phyloP scores from a whole-genome alignment of 768 basidiomycete genomes.

The Lactarius hengduanensis region DNA sequence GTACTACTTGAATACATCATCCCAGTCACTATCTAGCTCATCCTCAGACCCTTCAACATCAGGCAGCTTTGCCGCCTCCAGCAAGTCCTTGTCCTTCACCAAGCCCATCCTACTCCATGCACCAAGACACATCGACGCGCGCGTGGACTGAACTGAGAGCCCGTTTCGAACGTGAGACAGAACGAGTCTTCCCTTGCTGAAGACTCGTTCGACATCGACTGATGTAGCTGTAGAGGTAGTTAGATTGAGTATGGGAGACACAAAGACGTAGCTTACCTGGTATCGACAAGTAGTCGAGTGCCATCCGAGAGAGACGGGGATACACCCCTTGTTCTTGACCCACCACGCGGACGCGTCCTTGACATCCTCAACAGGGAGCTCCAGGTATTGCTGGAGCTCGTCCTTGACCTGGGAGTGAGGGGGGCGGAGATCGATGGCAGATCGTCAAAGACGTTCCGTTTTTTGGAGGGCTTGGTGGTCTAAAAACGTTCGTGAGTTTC shows the following conservation, averaged over 20 bases:
- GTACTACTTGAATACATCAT: no score
- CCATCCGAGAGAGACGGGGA: slow-evolving; percentile 8
- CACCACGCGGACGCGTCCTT: background rate
- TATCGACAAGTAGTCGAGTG: slow-evolving; percentile 29
- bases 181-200: slow-evolving; percentile 25
- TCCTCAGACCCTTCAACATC: no score
- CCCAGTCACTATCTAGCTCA: no score
- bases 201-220: slow-evolving; percentile 20
- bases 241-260: no score
- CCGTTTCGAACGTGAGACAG: slow-evolving; percentile 20
- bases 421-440: background rate
- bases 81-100: no score
- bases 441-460: slow-evolving; percentile 2
- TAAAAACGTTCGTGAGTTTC: no score
- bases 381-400: background rate
- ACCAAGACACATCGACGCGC: no score
- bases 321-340: background rate
- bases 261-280: slow-evolving; percentile 30
- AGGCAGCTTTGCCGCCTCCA: no score
- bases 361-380: background rate
- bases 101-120: no score
- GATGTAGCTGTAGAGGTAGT: slow-evolving; percentile 22
- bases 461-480: no score
- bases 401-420: background rate
- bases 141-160: slow-evolving; percentile 26